Evolutionary conservation across 495 filamentous ascomycete genomes (phyloP), one percentile per base, ranked within the genome.

Genomic region (Penicillium subrubescens): DNA sequence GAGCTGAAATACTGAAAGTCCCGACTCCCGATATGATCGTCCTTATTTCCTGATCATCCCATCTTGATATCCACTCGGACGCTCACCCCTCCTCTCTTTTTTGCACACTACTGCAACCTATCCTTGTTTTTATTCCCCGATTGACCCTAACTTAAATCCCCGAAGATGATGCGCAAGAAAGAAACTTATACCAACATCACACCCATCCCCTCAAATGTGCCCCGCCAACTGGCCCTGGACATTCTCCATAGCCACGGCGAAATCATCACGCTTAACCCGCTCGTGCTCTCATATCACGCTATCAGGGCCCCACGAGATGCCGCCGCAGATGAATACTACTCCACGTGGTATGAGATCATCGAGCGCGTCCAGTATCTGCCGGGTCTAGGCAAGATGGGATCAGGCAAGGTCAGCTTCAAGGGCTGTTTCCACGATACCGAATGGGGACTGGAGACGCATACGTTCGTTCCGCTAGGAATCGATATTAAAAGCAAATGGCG

Each of bases 231-330:
- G 14, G 91, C 91, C 29, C 70, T 93, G 62, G 80, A 85, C 29
- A 88, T 89, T 23, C 83, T 94, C 7, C 89, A 92, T 74, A 84
- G 86, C 69, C 90, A 93, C 71, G 73, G 80, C 44, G 87, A 87
- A 62, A 93, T 95, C 85, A 94, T 94, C 68, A 88, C 91, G 48
- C 80, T 93, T 29, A 95, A 93, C 73, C 92, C 92, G 0, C 82
- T 94, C 8, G 90, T 95, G 55, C 84, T 89, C 51, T 84, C 89
- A 41, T 84, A 90, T 44, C 82, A 88, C 60, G 82, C 82, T 0
- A 88, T 89, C 73, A 81, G 81, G 25, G 80, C 90, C 0, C 91
- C 90, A 0, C 69, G 78, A 14, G 81, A 88, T 70, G 87, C 89
- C 8, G 67, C 79, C 7, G 73, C 84, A 8, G 91, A 95, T 63